Base-by-base conservation (phyloP, 148 eudicot genomes). In the Dianthus caryophyllus region DNA sequence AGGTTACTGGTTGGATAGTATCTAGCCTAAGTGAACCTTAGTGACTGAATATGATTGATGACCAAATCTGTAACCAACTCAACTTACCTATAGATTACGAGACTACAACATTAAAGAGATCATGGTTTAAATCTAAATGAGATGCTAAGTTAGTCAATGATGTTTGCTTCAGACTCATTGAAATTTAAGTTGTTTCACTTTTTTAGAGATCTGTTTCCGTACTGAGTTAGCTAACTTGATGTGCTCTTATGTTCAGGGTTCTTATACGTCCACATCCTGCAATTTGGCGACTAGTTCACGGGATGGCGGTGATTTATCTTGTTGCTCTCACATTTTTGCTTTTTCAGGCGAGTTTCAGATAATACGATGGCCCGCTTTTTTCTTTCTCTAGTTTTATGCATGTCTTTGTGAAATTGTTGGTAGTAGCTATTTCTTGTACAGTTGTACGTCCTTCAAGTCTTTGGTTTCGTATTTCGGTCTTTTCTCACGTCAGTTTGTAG, bases 261-360 rank as follows among this genome's bases (percentile, higher is more conserved):
- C 99, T 94, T 29, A 85, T 86, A 71, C 78, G 99, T 66, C 99
- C 99, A 50, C 99, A 94, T 74, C 99, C 99, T 70, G 99, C 97
- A 64, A 80, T 94, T 73, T 94, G 99, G 99, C 90, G 99, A 58
- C 79, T 94, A 59, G 99, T 94, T 82, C 99, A 90, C 70, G 99
- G 99, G 64, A 83, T 86, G 87, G 99, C 99, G 68, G 96, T 94
- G 68, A 79, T 94, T 60, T 94, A 94, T 75, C 99, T 94, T 53
- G 99, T 94, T 57, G 84, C 90, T 52, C 76, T 94, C 62, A 90
- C 99, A 30, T 94, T 94, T 86, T 77, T 94, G 80, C 96, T 94
- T 52, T 94, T 94, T 74, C 99, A 94, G 99, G 99, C 90, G 50
- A 64, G 72, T 63, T 36, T 41, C 55, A 21, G 24, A 18, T 39